A percentile compares a stretch with the other conserved stretches of the same genome.
Evolutionary conservation across 2,329 filamentous ascomycete genomes (phyloP).

Genomic region (Aspergillus quadricinctus): DNA sequence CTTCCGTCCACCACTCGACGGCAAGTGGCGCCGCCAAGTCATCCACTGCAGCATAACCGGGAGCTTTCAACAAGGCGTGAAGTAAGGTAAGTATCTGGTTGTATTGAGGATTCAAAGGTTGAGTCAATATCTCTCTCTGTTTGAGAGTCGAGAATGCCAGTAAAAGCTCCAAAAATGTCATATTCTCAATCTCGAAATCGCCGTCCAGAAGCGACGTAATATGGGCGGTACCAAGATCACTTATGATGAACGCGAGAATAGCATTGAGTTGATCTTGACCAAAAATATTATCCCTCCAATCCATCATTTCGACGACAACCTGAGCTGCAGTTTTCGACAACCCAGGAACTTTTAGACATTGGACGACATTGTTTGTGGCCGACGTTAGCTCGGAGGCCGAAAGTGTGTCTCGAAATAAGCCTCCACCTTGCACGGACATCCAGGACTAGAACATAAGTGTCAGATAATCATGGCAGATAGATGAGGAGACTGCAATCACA

Average conservation of each 20-base stretch:
- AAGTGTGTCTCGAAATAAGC: conserved; percentile 18
- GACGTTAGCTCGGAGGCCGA: conserved; percentile 15
- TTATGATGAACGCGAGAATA: conserved; percentile 31
- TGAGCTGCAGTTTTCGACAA: conserved; percentile 31
- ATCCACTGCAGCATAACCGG: conserved; percentile 39
- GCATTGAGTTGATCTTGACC: conserved; percentile 21
- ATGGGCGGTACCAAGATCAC: conserved; percentile 30
- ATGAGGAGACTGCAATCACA: neutral
- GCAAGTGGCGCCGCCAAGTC: conserved; percentile 34
- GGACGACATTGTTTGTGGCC: conserved; percentile 21
- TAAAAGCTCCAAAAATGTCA: conserved; percentile 39
- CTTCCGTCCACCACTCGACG: conserved; percentile 42
- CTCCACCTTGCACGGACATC: conserved; percentile 28
- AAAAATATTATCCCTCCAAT: conserved; percentile 24
- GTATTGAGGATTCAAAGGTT: conserved; percentile 28
- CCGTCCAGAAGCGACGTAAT: conserved; percentile 30
- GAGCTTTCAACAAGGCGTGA: conserved; percentile 36
- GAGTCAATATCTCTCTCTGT: conserved; percentile 27
- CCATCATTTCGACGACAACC: conserved; percentile 31
- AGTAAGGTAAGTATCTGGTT: conserved; percentile 32
- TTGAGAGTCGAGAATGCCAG: conserved; percentile 33
- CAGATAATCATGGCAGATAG: neutral
- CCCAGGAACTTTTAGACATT: conserved; percentile 20
- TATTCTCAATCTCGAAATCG: conserved; percentile 35
- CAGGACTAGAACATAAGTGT: conserved; percentile 25